These are phyloP conservation scores for Panicum hallii DNA, from an alignment of 202 grass and related monocot species.

Conservation along the genomic window DNA sequence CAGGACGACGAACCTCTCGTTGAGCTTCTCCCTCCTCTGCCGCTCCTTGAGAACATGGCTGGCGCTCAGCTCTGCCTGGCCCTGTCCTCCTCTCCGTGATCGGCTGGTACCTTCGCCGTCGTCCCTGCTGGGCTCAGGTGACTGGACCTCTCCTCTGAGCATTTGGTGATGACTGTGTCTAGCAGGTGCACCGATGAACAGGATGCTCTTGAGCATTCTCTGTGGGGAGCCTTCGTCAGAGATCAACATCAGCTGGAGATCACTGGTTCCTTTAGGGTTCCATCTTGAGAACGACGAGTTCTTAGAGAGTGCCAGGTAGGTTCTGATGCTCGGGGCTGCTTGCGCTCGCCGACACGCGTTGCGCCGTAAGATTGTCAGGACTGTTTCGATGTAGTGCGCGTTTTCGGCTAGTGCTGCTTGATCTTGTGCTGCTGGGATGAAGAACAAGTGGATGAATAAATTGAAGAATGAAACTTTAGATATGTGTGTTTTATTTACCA, in stretches of 20 bases:
- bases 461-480: background rate
- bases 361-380: constrained; percentile 59
- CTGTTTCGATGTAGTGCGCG: constrained; percentile 69
- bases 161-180: constrained; percentile 26
- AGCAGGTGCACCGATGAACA: constrained; percentile 44
- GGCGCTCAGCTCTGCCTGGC: constrained; percentile 58
- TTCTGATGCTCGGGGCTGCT: constrained; percentile 24
- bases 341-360: constrained; percentile 42
- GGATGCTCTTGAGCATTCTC: constrained; percentile 62
- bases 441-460: background rate
- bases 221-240: constrained; percentile 40
- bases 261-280: constrained; percentile 36
- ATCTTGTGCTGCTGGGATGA: constrained; percentile 43
- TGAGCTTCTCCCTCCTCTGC: constrained; percentile 83
- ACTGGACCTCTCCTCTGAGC: constrained; percentile 41
- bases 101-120: constrained; percentile 45
- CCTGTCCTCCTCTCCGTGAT: constrained; percentile 25
- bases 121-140: constrained; percentile 35
- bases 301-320: constrained; percentile 38
- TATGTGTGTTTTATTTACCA: background rate
- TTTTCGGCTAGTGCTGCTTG: constrained; percentile 70
- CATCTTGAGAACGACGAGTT: constrained; percentile 72
- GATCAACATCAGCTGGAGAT: constrained; percentile 9
- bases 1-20: constrained; percentile 81
- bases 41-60: constrained; percentile 88